Evolutionary conservation across 192 early-diverging fungal genomes (phyloP).

Genomic region (Backusella westeae): DNA sequence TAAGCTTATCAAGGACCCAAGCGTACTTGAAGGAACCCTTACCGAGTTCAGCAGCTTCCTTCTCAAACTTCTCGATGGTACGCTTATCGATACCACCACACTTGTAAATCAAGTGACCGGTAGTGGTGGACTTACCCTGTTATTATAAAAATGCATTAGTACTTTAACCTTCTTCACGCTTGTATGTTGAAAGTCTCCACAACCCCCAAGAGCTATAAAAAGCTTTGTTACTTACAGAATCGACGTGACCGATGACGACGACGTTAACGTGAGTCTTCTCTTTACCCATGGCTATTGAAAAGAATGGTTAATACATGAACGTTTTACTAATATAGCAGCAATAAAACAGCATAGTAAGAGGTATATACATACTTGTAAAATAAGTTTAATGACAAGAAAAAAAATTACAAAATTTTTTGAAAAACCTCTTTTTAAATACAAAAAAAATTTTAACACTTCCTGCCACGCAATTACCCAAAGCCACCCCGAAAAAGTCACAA

Average conservation of each 20-base stretch:
- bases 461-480: neutral
- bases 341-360: neutral
- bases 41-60: constrained; percentile 97
- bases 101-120: constrained; percentile 99
- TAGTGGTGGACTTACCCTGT: constrained; percentile 98
- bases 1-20: constrained; percentile 98
- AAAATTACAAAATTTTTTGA: neutral
- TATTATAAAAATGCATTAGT: neutral
- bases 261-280: constrained; percentile 92
- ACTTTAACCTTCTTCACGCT: neutral
- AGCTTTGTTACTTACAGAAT: constrained; percentile 56
- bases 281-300: constrained; percentile 48
- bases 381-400: neutral
- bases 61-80: constrained; percentile 99
- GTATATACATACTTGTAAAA: constrained; percentile 10
- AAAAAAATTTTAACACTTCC: neutral
- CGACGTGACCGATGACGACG: constrained; percentile 99
- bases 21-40: constrained; percentile 99
- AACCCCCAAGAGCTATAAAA: neutral
- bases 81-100: constrained; percentile 99
- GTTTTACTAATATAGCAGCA: neutral
- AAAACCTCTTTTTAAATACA: neutral
- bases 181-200: too few species aligned
- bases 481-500: neutral
- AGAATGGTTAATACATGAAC: neutral